Base-by-base conservation (phyloP, 495 filamentous ascomycete species). In the Lindgomyces ingoldianus region DNA sequence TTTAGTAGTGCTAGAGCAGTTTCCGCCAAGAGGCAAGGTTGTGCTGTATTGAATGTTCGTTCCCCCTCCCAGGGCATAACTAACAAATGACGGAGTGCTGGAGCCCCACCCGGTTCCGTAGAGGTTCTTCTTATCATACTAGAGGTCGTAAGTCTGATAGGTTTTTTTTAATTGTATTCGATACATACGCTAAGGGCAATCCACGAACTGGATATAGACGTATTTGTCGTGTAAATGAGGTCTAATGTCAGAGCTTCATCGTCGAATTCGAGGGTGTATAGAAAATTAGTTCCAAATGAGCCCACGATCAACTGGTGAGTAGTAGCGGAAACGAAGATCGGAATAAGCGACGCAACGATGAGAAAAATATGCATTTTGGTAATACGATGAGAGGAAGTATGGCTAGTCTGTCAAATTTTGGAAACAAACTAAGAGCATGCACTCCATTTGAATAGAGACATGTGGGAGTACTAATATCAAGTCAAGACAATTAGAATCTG, bases 191-290 rank as follows among this genome's bases (percentile, higher is more conserved):
- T 27, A 53, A 53, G 27, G 3, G 49, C 22, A 16, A 53, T 53
- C 49, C 49, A 53, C 18, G 24, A 30, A 29, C 19, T n/a, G 4
- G 25, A 24, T 27, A n/a, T n/a, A 19, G 49, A 30, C 4, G 49
- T 27, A 16, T 24, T 53, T 24, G 4, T 53, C 10, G 29, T 53
- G 6, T 53, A 30, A 3, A 30, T 27, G n/a, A 53, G 8, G 3
- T 29, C 29, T 27, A 53, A 53, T 18, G 49, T 53, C 49, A 53
- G 36, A 1, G 49, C 29, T 26, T 29, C 49, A 33, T 53, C 49
- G 21, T 53, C 49, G 27, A 53, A 53, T 18, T 3, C 49, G 8
- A 53, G 24, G 22, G 25, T 36, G 21, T 30, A 29, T 4, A 53
- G 24, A 8, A 27, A 30, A 1, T 24, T n/a, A 3, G 25, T 27